These are phyloP conservation scores for Barnettozyma salicaria DNA, from an alignment of 805 yeast genomes.

Conservation along the genomic window DNA sequence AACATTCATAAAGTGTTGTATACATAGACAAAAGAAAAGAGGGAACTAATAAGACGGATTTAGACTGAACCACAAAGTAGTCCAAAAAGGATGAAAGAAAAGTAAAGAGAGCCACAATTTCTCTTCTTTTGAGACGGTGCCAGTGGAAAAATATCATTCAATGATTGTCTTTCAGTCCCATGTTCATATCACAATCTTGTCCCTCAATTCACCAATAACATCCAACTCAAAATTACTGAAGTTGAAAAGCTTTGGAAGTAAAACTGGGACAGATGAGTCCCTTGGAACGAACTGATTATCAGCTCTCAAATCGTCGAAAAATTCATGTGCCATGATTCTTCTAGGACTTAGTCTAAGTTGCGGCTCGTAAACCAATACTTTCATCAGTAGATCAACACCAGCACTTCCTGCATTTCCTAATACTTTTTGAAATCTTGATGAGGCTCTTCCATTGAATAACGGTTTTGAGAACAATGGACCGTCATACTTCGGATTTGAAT, in stretches of 20 bases:
- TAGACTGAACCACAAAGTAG: too few species aligned
- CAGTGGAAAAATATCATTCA: neutral
- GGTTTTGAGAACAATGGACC: conserved; percentile 71
- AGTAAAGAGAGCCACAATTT: too few species aligned
- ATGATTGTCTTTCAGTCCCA: too few species aligned
- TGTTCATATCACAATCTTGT: conserved; percentile 14
- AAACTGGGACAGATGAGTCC: conserved; percentile 38
- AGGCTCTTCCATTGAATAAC: conserved; percentile 49
- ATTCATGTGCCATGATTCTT: conserved; percentile 79
- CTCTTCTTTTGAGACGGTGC: too few species aligned
- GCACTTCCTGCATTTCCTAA: conserved; percentile 75
- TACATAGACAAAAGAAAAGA: too few species aligned
- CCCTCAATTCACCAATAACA: conserved; percentile 32
- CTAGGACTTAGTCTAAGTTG: conserved; percentile 73
- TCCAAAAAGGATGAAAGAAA: too few species aligned
- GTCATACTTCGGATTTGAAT: conserved; percentile 66
- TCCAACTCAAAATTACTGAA: conserved; percentile 65
- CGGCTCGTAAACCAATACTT: conserved; percentile 87
- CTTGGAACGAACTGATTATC: conserved; percentile 49
- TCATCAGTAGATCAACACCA: conserved; percentile 79
- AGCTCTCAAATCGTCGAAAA: conserved; percentile 78
- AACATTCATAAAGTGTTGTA: too few species aligned
- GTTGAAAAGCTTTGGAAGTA: conserved; percentile 51
- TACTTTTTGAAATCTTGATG: conserved; percentile 55
- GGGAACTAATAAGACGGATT: too few species aligned